Base-by-base conservation (phyloP, 306 rosid genomes). In the Hippophae tibetana region DNA sequence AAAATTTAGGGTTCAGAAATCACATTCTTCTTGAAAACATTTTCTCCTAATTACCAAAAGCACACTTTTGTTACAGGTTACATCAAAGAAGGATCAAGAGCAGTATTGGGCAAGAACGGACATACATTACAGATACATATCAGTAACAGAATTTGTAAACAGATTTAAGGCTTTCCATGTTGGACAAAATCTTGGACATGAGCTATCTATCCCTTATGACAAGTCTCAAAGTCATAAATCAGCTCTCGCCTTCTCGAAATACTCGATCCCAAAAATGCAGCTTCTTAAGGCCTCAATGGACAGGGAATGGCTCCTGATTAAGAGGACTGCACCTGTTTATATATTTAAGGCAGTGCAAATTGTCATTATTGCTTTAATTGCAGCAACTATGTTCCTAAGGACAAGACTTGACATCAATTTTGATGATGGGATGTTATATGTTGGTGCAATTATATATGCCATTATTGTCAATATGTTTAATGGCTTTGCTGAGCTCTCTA, bases 21-120 rank as follows among this genome's bases (percentile, higher is more conserved):
- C 38, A 31, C 38, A 31, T 31, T 31, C 5, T 31, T 31, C 38
- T 31, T 31, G 3, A 31, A 31, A 31, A 4, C 38, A 31, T 4
- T 31, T 4, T 31, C 38, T 31, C 38, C 38, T 31, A 31, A 31
- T 2, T 31, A 31, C 38, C 38, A 31, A 31, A 31, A 31, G 38
- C 3, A 31, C 38, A 31, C 38, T 31, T 31, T 31, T 31, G 38
- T 47, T 47, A 13, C 50, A 47, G 50, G 90, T 84, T 55, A 81
- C 85, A 26, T 84, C 90, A 52, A 78, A 71, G 71, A 84, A 84
- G 67, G 87, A 84, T 57, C 90, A 84, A 26, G 87, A 81, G 47
- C 92, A 84, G 68, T 84, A 84, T 14, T 84, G 92, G 92, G 82
- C 68, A 62, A 78, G 81, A n/a, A 76, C 66, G 61, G 70, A 62